Percentiles rank a stretch among this genome's conserved stretches.
Conservation (phyloP, 108 stramenopile species). For the Bacterosira constricta region DNA sequence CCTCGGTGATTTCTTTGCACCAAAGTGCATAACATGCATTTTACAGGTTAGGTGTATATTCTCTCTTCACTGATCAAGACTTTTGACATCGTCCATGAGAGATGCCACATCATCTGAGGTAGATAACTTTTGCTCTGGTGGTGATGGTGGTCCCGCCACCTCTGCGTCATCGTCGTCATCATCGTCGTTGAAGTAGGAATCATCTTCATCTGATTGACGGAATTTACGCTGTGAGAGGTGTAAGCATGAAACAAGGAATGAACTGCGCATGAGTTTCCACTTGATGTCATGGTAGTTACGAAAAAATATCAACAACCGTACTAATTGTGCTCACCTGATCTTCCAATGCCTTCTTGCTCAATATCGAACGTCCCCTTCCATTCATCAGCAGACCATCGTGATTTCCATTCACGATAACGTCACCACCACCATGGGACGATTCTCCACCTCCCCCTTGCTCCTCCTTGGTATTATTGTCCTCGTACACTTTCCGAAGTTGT, state of each 20-base stretch:
- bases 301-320: background rate
- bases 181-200: constrained; percentile 84
- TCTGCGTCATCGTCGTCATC: constrained; percentile 11
- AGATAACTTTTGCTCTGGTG: background rate
- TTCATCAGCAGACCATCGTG: constrained; percentile 4
- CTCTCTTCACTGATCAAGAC: no score
- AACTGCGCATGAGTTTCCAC: background rate
- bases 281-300: constrained; percentile 27
- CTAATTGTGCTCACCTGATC: constrained; percentile 60
- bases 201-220: constrained; percentile 76
- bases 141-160: background rate
- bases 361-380: constrained; percentile 10
- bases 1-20: no score
- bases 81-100: no score
- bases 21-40: no score
- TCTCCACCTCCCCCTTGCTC: constrained; percentile 3
- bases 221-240: constrained; percentile 64
- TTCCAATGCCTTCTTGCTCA: constrained; percentile 71
- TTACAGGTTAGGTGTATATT: no score
- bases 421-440: background rate
- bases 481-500: constrained; percentile 64
- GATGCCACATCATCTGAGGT: background rate
- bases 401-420: constrained; percentile 5
- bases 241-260: background rate
- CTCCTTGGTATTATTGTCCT: constrained; percentile 42